phyloP scores from a whole-genome alignment of 345 rosid species.

The Ceriops decandra region DNA sequence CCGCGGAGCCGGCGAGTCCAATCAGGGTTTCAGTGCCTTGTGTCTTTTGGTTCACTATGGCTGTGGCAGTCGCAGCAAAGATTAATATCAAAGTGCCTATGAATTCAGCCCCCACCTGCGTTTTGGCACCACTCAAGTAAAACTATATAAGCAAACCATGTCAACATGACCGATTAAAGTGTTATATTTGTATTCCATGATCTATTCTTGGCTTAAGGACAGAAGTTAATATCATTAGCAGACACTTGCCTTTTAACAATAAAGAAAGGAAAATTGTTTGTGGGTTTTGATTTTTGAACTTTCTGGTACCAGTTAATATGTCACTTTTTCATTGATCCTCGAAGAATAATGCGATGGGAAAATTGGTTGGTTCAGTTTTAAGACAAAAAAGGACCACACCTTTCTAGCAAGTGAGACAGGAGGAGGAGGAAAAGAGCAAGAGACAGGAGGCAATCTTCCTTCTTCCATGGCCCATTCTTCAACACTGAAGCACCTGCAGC shows the following conservation, averaged over 20 bases:
- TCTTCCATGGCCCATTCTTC: constrained; percentile 75
- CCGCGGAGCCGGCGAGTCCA: constrained; percentile 65
- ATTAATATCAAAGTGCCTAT: constrained; percentile 74
- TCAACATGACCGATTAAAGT: too few species aligned
- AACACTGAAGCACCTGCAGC: constrained; percentile 60
- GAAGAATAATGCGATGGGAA: too few species aligned
- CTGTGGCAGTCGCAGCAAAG: constrained; percentile 71
- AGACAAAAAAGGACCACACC: constrained; percentile 24
- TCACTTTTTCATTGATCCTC: too few species aligned
- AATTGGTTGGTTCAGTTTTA: too few species aligned
- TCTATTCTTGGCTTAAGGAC: too few species aligned
- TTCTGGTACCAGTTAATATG: too few species aligned
- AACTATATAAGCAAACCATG: neutral
- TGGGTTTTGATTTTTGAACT: too few species aligned
- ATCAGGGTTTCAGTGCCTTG: constrained; percentile 67
- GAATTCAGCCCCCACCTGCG: constrained; percentile 89
- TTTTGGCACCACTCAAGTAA: neutral
- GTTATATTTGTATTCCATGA: too few species aligned
- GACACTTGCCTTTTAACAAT: too few species aligned
- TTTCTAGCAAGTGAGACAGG: constrained; percentile 67
- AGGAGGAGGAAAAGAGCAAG: constrained; percentile 67
- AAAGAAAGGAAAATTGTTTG: too few species aligned
- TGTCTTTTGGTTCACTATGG: constrained; percentile 82
- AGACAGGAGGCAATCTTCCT: constrained; percentile 55
- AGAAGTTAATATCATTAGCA: too few species aligned